phyloP scores from a whole-genome alignment of 805 yeast species.

The Saturnispora serradocipensis region DNA sequence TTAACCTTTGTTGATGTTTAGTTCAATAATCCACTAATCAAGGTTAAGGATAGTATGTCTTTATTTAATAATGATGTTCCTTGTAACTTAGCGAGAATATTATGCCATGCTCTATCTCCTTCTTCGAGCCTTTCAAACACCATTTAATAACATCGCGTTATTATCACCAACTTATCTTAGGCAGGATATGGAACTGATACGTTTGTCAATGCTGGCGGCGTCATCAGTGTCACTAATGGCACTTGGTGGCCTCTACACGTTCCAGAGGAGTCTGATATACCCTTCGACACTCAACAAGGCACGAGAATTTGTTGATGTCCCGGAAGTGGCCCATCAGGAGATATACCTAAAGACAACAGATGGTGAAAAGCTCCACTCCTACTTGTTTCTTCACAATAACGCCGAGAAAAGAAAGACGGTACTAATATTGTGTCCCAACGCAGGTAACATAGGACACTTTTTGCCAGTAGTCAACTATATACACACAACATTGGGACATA shows the following conservation, averaged over 20 bases:
- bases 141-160: not conserved
- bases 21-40: too few species aligned
- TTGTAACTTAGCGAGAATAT: too few species aligned
- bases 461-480: slow-evolving; percentile 71
- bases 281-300: slow-evolving; percentile 79
- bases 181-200: not conserved
- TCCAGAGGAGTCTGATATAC: slow-evolving; percentile 48
- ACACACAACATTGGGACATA: slow-evolving; percentile 52
- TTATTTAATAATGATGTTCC: too few species aligned
- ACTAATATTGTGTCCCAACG: slow-evolving; percentile 66
- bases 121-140: not conserved
- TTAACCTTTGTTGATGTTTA: too few species aligned
- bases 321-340: slow-evolving; percentile 62
- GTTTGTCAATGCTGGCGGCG: slow-evolving; percentile 3
- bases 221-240: slow-evolving; percentile 12
- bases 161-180: not conserved
- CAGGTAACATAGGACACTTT: slow-evolving; percentile 91
- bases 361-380: slow-evolving; percentile 60
- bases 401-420: slow-evolving; percentile 63
- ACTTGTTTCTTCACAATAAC: slow-evolving; percentile 43
- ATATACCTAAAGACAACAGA: slow-evolving; percentile 57
- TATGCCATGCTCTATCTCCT: too few species aligned
- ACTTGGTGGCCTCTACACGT: slow-evolving; percentile 14
- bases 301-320: slow-evolving; percentile 62
- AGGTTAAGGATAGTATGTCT: too few species aligned